A percentile compares a stretch with the other conserved stretches of the same genome.
Evolutionary conservation across 202 grass and related monocot species (phyloP).

Genomic region (Bolboschoenoplectus hybrid): DNA sequence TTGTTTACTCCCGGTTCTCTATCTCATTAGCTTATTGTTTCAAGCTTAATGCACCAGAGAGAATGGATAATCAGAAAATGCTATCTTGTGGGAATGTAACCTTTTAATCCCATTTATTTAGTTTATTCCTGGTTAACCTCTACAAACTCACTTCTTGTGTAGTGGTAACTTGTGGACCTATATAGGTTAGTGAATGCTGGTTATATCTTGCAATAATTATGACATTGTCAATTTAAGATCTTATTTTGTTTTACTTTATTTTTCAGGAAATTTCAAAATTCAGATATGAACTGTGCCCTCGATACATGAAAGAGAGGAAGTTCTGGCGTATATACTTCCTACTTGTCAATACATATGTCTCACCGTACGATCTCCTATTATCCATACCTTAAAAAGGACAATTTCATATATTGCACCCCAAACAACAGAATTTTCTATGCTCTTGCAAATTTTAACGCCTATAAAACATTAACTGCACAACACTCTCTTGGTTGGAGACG

Average conservation of each 20-base stretch:
- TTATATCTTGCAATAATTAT: conserved; percentile 1
- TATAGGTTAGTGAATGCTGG: not conserved
- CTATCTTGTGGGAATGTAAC: not conserved
- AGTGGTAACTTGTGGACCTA: not conserved
- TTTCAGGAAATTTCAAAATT: conserved; percentile 98
- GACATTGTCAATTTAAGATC: not conserved
- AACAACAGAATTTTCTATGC: not conserved
- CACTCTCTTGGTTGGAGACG: not conserved
- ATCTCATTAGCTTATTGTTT: not conserved
- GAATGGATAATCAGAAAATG: conserved; percentile 4
- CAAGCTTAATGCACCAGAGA: not conserved
- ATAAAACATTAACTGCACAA: not conserved
- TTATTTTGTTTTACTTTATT: conserved; percentile 29
- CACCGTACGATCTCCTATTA: conserved; percentile 52
- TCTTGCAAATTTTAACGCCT: not conserved
- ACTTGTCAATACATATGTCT: conserved; percentile 76
- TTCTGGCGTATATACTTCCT: conserved; percentile 96
- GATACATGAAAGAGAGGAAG: conserved; percentile 99
- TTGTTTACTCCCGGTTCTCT: not conserved
- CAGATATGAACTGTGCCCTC: conserved; percentile 96
- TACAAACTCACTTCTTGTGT: not conserved
- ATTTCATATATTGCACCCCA: not conserved
- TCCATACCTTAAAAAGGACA: not conserved
- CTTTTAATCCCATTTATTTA: not conserved
- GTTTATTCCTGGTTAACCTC: not conserved